Evolutionary conservation across 2,329 filamentous ascomycete genomes (phyloP), one percentile per base, ranked within the genome.

Genomic region (Penicillium occitanis): DNA sequence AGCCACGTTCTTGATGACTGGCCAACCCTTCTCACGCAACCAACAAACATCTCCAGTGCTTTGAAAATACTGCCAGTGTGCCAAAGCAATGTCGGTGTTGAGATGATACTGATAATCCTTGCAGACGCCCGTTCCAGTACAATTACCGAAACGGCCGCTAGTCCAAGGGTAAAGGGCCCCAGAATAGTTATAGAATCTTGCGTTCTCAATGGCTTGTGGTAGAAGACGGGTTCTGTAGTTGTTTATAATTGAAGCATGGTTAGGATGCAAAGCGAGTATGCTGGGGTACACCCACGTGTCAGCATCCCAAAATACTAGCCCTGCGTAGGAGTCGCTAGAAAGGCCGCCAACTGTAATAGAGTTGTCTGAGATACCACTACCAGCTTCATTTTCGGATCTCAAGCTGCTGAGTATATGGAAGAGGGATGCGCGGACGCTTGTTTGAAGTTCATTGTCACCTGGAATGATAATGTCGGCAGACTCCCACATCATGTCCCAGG

Each of bases 71-170:
- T 87, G 85, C 71, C 81, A 79, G 51, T 87, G 80, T 4, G 83
- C 79, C 44, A 87, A 78, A 1, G 83, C 85, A 69, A 89, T 87
- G 70, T 89, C 87, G 2, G 86, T 85, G 70, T 88, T 89, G 25
- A 89, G 71, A 73, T 89, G 87, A 68, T 89, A 89, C 72, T 89
- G 86, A 64, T 86, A 87, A 72, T 89, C 86, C 63, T 86, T 86
- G 72, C 87, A 89, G 44, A 82, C 82, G 10, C 82, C 82, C 7
- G 81, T 83, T 4, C 78, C 79, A 3, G 87, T 89, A 70, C 87
- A 89, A 68, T 89, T 89, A 3, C 87, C 87, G 70, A 80, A 86
- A 35, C 86, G 74, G 14, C 84, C 86, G 67, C 83, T 82, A 0
- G 86, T 88, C 87, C 87, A 89, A 1, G 86, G 83, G 70, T 84